A percentile compares a stretch with the other conserved stretches of the same genome.
Conservation (phyloP, 2,329 filamentous ascomycete genomes). For the Fusarium sp. region DNA sequence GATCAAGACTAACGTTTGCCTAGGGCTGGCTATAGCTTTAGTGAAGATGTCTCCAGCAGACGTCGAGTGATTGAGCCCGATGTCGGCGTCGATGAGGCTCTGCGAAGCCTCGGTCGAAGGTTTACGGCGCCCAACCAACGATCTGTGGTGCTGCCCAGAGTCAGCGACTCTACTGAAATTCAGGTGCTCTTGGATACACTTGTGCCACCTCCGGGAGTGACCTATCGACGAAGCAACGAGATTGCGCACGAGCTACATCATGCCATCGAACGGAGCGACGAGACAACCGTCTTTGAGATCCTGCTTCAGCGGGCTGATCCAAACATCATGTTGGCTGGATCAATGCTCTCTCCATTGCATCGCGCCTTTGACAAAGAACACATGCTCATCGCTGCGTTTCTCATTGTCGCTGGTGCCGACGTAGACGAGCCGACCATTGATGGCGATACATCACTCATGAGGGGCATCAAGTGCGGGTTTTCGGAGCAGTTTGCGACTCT, state of each 20-base stretch:
- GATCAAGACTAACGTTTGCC: slow-evolving; percentile 15
- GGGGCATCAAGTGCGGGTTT: slow-evolving; percentile 44
- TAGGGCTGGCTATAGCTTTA: slow-evolving; percentile 37
- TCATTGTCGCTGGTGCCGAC: slow-evolving; percentile 43
- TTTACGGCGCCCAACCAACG: slow-evolving; percentile 40
- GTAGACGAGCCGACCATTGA: slow-evolving; percentile 44
- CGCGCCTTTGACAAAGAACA: slow-evolving; percentile 43
- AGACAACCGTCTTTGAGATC: slow-evolving; percentile 42
- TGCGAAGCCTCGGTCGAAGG: slow-evolving; percentile 40
- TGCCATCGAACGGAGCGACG: slow-evolving; percentile 41
- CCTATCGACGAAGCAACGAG: slow-evolving; percentile 37
- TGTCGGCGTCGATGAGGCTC: slow-evolving; percentile 39
- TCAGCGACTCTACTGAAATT: slow-evolving; percentile 45
- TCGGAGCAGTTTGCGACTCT: slow-evolving; percentile 45
- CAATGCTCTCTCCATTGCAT: slow-evolving; percentile 44
- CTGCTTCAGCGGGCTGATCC: slow-evolving; percentile 41
- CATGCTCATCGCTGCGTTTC: slow-evolving; percentile 43
- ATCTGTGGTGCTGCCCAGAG: slow-evolving; percentile 39
- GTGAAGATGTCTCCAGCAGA: slow-evolving; percentile 34
- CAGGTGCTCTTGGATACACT: slow-evolving; percentile 44
- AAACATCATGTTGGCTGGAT: slow-evolving; percentile 42
- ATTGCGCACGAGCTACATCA: slow-evolving; percentile 39
- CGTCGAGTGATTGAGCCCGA: slow-evolving; percentile 45
- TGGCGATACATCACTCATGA: slow-evolving; percentile 43
- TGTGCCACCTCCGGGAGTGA: slow-evolving; percentile 36